Evolutionary conservation across 2,329 filamentous ascomycete species (phyloP).

Genomic region (Gaeumannomyces tritici): DNA sequence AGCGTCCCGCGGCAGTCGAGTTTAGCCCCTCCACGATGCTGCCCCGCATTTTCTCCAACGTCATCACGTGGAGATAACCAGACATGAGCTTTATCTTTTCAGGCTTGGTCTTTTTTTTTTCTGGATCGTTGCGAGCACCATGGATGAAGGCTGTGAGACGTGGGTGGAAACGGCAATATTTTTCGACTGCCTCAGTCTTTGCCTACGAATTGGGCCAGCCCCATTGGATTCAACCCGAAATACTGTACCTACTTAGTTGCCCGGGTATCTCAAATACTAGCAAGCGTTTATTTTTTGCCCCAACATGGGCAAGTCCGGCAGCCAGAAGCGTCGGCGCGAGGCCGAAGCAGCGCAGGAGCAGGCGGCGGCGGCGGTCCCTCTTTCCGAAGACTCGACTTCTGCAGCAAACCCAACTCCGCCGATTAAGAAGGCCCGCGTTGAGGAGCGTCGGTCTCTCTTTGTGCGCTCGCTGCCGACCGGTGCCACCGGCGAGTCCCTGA

Average conservation of each 20-base stretch:
- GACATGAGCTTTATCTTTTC: neutral
- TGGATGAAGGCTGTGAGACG: neutral
- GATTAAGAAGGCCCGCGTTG: constrained; percentile 47
- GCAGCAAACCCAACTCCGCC: constrained; percentile 19
- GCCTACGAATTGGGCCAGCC: neutral
- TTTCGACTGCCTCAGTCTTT: neutral
- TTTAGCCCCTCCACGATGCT: neutral
- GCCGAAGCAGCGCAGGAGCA: constrained; percentile 20
- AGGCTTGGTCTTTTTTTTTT: neutral
- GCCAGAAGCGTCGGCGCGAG: constrained; percentile 25
- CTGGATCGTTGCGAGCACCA: neutral
- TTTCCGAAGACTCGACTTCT: neutral
- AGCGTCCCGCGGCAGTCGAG: neutral
- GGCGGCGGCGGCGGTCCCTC: constrained; percentile 1
- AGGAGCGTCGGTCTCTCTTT: constrained; percentile 69
- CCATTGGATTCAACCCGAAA: neutral
- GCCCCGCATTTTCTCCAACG: neutral
- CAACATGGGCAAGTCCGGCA: constrained; percentile 16
- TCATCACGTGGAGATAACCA: constrained; percentile 3
- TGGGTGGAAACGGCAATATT: neutral
- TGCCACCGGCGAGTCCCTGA: constrained; percentile 72
- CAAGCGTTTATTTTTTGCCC: neutral
- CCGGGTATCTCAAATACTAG: neutral
- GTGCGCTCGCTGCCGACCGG: constrained; percentile 74
- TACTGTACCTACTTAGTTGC: neutral